phyloP scores from a whole-genome alignment of 31 red algal genomes.

The Pterothamnion heteromorphum region DNA sequence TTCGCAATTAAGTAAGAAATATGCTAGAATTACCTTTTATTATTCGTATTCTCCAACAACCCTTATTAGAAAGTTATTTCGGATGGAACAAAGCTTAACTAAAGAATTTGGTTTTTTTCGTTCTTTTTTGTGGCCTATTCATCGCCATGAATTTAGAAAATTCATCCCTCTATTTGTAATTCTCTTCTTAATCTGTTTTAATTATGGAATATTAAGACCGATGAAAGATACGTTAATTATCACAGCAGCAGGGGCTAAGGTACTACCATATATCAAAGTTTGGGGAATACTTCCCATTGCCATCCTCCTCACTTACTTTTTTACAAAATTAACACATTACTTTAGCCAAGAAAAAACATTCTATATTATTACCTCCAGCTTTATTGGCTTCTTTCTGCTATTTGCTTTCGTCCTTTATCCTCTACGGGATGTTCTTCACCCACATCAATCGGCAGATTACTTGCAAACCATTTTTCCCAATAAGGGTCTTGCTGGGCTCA shows the following conservation, averaged over 20 bases:
- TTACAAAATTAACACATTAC: slow-evolving; percentile 78
- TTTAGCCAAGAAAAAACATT: slow-evolving; percentile 75
- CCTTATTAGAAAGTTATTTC: too few species aligned
- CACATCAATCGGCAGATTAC: slow-evolving; percentile 54
- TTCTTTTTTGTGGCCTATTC: too few species aligned
- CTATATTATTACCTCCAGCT: slow-evolving; percentile 82
- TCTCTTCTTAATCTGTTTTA: slow-evolving; percentile 98
- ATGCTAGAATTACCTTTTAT: too few species aligned
- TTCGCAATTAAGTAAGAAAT: too few species aligned
- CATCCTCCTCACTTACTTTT: slow-evolving; percentile 81
- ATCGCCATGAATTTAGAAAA: slow-evolving; percentile 70
- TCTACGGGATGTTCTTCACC: slow-evolving; percentile 69
- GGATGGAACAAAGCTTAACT: too few species aligned
- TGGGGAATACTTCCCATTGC: slow-evolving; percentile 93
- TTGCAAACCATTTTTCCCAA: slow-evolving; percentile 62
- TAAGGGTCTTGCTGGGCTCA: slow-evolving; percentile 59
- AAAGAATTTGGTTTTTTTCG: too few species aligned
- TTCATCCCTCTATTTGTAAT: slow-evolving; percentile 85
- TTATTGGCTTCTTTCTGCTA: slow-evolving; percentile 82
- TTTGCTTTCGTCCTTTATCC: slow-evolving; percentile 92
- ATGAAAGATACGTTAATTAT: slow-evolving; percentile 97
- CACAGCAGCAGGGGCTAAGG: slow-evolving; percentile 89
- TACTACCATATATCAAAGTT: slow-evolving; percentile 96
- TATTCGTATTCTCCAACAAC: too few species aligned
- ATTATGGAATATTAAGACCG: slow-evolving; percentile 93